Conservation (phyloP, 495 filamentous ascomycete genomes). For the Penicillium angulare region DNA sequence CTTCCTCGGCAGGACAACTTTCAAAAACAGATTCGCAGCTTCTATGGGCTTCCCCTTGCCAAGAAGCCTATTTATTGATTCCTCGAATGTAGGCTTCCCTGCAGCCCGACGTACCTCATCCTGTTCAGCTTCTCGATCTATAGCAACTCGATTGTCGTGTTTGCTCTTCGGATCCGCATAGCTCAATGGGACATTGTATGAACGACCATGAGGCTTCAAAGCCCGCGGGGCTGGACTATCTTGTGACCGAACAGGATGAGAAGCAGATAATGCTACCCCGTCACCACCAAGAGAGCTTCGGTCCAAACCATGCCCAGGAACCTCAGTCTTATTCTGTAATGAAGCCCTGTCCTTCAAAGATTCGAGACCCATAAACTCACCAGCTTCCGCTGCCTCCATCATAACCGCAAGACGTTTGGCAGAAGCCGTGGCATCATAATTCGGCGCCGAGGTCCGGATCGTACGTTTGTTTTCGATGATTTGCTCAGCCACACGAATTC, state of each 20-base stretch:
- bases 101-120: constrained; percentile 4
- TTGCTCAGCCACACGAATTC: constrained; percentile 40
- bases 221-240: neutral
- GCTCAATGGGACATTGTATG: neutral
- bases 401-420: constrained; percentile 38
- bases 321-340: neutral
- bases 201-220: neutral
- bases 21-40: constrained; percentile 41
- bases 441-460: constrained; percentile 42
- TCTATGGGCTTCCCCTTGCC: constrained; percentile 28
- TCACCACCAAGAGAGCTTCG: neutral
- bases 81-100: constrained; percentile 10
- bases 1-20: constrained; percentile 15
- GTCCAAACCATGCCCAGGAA: neutral
- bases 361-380: constrained; percentile 38
- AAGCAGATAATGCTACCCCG: too few relatives aligned
- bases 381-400: constrained; percentile 45
- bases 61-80: constrained; percentile 15
- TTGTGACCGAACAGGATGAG: too few relatives aligned
- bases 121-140: constrained; percentile 13
- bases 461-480: constrained; percentile 46
- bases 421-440: constrained; percentile 45
- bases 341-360: constrained; percentile 26
- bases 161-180: neutral
- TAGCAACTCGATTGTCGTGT: constrained; percentile 3